These are phyloP conservation scores for Ilex asprella DNA, from an alignment of 257 asterid species.

Conservation along the genomic window DNA sequence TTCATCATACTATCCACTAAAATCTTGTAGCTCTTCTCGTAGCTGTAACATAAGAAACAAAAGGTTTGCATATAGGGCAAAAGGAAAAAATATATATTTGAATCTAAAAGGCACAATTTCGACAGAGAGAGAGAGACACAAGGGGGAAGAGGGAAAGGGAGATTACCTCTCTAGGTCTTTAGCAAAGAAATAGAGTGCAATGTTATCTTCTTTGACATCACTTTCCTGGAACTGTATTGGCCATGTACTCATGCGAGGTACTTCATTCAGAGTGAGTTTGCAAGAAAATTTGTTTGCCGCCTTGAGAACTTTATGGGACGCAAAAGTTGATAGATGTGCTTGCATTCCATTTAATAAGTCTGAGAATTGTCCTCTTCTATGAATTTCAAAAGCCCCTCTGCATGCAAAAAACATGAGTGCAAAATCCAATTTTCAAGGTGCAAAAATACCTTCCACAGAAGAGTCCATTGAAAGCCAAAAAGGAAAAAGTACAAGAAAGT, in stretches of 20 bases:
- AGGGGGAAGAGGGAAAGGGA: slow-evolving; percentile 5
- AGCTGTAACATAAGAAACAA: slow-evolving; percentile 46
- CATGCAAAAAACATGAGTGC: slow-evolving; percentile 20
- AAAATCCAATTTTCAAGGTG: slow-evolving; percentile 11
- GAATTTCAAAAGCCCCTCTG: slow-evolving; percentile 82
- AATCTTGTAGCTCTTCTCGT: slow-evolving; percentile 63
- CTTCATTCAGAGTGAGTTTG: slow-evolving; percentile 53
- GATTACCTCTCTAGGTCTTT: slow-evolving; percentile 65
- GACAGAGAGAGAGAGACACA: slow-evolving; percentile 1
- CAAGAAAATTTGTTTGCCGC: slow-evolving; percentile 51
- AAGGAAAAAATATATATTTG: slow-evolving; percentile 5
- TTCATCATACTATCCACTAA: slow-evolving; percentile 74
- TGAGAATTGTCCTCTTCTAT: slow-evolving; percentile 40
- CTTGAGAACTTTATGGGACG: slow-evolving; percentile 63
- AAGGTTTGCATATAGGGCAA: slow-evolving; percentile 13
- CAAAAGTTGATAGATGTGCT: slow-evolving; percentile 75
- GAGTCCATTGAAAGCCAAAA: slow-evolving; percentile 8
- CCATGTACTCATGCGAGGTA: slow-evolving; percentile 81
- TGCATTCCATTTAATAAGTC: slow-evolving; percentile 67
- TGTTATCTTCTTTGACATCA: slow-evolving; percentile 72
- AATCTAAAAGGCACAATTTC: not conserved
- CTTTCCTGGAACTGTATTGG: slow-evolving; percentile 76
- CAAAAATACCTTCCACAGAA: slow-evolving; percentile 7
- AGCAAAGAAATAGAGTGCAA: slow-evolving; percentile 83
- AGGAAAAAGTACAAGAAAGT: not conserved